A percentile compares a stretch with the other conserved stretches of the same genome.
These are phyloP conservation scores for Didymella keratinophila DNA, from an alignment of 2,329 filamentous ascomycete species.

Conservation along the genomic window DNA sequence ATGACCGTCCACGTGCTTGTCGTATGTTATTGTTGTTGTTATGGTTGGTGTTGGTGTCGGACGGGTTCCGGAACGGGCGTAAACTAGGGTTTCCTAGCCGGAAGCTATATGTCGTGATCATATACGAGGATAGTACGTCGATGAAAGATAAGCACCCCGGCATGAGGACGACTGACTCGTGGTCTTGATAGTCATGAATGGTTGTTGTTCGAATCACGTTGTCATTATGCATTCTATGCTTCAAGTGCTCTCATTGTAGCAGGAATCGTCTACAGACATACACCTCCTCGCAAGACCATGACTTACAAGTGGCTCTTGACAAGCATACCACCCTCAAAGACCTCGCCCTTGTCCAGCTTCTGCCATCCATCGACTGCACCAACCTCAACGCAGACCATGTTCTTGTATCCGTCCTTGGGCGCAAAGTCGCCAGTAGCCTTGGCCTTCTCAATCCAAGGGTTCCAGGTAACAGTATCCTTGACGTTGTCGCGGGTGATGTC, in stretches of 20 bases:
- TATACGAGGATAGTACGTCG: neutral
- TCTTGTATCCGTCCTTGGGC: slow-evolving; percentile 87
- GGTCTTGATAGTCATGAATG: neutral
- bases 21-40: slow-evolving; percentile 27
- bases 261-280: neutral
- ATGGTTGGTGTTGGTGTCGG: slow-evolving; percentile 30
- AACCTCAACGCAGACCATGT: slow-evolving; percentile 94
- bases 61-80: slow-evolving; percentile 26
- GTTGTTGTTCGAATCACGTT: slow-evolving; percentile 1
- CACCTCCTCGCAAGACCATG: too few relatives aligned
- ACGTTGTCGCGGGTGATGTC: slow-evolving; percentile 84
- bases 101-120: slow-evolving; percentile 7
- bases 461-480: slow-evolving; percentile 92
- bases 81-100: slow-evolving; percentile 25
- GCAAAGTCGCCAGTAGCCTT: slow-evolving; percentile 84
- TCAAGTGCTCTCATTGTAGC: neutral
- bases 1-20: slow-evolving; percentile 21
- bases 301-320: slow-evolving; percentile 55
- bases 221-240: slow-evolving; percentile 13
- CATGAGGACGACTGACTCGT: neutral
- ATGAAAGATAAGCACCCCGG: neutral
- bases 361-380: slow-evolving; percentile 84
- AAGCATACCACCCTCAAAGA: slow-evolving; percentile 70
- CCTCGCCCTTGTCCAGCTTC: slow-evolving; percentile 80
- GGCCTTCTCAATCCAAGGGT: slow-evolving; percentile 90